These are phyloP conservation scores for Annulohypoxylon nitens DNA, from an alignment of 495 filamentous ascomycete species.

Conservation along the genomic window DNA sequence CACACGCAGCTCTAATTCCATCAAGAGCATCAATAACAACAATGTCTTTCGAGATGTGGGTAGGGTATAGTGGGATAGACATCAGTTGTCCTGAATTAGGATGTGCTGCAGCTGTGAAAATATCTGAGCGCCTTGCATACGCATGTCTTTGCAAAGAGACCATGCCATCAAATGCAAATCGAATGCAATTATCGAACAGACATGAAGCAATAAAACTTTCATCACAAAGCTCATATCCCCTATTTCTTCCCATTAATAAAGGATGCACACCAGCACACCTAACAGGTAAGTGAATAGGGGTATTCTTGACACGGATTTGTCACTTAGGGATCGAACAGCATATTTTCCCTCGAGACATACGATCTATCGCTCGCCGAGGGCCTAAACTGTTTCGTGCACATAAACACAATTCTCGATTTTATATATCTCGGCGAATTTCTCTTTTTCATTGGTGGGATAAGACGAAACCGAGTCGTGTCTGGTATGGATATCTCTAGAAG, in stretches of 20 bases:
- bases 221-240: background rate
- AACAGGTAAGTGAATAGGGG: background rate
- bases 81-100: background rate
- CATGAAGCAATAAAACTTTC: background rate
- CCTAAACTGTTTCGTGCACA: no score
- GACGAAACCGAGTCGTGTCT: no score
- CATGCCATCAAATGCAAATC: background rate
- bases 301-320: background rate
- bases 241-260: background rate
- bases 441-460: no score
- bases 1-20: background rate
- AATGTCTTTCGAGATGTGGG: background rate
- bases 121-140: background rate
- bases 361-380: background rate
- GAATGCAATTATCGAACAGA: background rate
- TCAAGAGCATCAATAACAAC: background rate
- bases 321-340: background rate
- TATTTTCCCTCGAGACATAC: background rate
- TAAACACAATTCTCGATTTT: no score
- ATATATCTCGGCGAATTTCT: no score
- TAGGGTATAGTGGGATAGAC: background rate
- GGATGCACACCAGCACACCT: background rate
- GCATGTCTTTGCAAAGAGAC: background rate
- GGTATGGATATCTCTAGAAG: background rate
- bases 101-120: background rate